These are phyloP conservation scores for Trichosanthes truncata DNA, from an alignment of 306 rosid species.

Conservation along the genomic window DNA sequence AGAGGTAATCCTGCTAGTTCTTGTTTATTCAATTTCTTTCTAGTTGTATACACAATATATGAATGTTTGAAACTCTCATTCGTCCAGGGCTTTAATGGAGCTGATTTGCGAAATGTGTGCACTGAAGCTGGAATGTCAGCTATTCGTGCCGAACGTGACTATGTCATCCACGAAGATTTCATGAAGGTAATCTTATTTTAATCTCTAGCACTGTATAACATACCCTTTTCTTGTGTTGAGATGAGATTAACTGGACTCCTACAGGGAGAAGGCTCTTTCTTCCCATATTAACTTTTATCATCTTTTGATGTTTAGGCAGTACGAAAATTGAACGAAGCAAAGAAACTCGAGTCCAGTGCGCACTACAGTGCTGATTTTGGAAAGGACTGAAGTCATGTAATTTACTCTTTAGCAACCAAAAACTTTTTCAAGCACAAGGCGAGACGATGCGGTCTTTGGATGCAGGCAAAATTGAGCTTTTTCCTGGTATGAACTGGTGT, in stretches of 20 bases:
- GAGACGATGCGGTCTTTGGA: neutral
- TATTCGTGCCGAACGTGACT: slow-evolving; percentile 93
- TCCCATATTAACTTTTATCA: neutral
- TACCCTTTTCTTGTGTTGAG: neutral
- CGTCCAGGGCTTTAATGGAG: slow-evolving; percentile 88
- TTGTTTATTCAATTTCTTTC: neutral
- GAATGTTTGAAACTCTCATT: neutral
- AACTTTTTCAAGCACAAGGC: neutral
- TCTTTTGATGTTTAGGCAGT: slow-evolving; percentile 50
- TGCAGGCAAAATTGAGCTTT: neutral
- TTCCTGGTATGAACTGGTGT: neutral
- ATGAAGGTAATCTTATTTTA: slow-evolving; percentile 52
- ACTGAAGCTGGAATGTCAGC: slow-evolving; percentile 99
- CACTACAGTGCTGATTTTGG: slow-evolving; percentile 85
- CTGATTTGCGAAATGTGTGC: slow-evolving; percentile 92
- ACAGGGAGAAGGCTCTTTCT: neutral
- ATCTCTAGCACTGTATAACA: neutral
- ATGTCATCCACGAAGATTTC: slow-evolving; percentile 92
- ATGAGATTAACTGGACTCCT: neutral
- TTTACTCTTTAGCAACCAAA: neutral
- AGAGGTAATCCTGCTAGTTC: slow-evolving; percentile 39
- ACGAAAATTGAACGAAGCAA: slow-evolving; percentile 56
- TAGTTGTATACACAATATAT: neutral
- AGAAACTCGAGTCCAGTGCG: slow-evolving; percentile 82
- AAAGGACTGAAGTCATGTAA: slow-evolving; percentile 34